Base-by-base conservation (phyloP, 495 filamentous ascomycete species). In the Pyrenula massariospora region DNA sequence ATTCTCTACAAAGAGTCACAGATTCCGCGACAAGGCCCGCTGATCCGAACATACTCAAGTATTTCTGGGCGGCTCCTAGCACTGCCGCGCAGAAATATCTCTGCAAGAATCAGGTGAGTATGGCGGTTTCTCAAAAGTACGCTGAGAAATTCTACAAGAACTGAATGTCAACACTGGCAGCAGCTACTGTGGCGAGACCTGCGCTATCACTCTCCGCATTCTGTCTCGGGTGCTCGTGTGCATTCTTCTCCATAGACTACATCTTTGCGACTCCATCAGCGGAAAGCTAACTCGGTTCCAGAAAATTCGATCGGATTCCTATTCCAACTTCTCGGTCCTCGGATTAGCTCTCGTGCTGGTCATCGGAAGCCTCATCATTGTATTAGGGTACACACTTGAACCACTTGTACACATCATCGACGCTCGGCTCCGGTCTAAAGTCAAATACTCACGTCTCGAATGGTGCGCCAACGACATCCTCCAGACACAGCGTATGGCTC, bases 401-500 rank as follows among this genome's bases (percentile, higher is more conserved):
- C 48, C 57, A 1, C 12, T 60, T 12, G 48, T 47, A 51, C 25
- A 22, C 0, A 48, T 15, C n/a, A 21, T 60, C 12, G 50, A 60
- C 10, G n/a, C 23, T 12, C 31, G 24, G 12, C 25, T 22, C 21
- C 23, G 22, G 10, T 24, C 49, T 2, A 25, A 22, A 1, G 23
- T 36, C 1, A 42, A 42, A 42, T 58, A 60, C 24, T 21, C 36
- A 10, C 51, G 58, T 2, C 42, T 62, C 24, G 60, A 65, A 50
- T 65, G 62, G 60, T 24, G 19, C 8, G 48, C 58, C 20, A 60
- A 56, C 20, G 57, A 52, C 1, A 55, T 52, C 5, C 51, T 65
- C 36, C 60, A 65, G 50, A 47, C 60, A 24, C 62, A 65, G 49
- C 57, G 62, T 1, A 50, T 64, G 24, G 58, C 52, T 1, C 57